phyloP scores from a whole-genome alignment of 345 rosid genomes.

The Bretschneidera sinensis region DNA sequence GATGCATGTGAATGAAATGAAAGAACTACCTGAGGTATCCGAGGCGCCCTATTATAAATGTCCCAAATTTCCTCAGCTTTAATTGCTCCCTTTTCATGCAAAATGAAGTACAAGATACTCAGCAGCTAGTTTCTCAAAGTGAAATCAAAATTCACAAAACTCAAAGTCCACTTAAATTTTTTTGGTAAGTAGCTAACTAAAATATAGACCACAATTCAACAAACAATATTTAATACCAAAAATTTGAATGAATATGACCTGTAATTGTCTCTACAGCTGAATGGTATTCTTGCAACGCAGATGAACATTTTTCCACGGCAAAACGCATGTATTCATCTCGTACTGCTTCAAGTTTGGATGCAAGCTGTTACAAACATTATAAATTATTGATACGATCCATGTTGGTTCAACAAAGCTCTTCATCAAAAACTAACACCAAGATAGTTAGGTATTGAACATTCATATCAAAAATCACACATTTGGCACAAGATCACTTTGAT shows the following conservation, averaged over 20 bases:
- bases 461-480: conserved; percentile 38
- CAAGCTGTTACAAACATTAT: conserved; percentile 51
- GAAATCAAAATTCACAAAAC: background rate
- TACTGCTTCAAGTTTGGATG: conserved; percentile 87
- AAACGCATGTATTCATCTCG: conserved; percentile 86
- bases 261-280: conserved; percentile 92
- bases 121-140: no score
- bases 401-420: conserved; percentile 4
- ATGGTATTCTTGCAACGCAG: conserved; percentile 72
- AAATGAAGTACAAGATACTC: background rate
- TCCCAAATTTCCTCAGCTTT: conserved; percentile 85
- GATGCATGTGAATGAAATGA: background rate
- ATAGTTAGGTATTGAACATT: conserved; percentile 7
- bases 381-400: conserved; percentile 6
- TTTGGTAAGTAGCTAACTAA: background rate
- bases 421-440: background rate
- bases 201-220: background rate
- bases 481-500: conserved; percentile 80
- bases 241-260: conserved; percentile 31
- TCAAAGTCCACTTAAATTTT: no score
- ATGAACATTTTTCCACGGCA: conserved; percentile 73
- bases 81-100: conserved; percentile 62
- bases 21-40: conserved; percentile 58
- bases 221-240: no score
- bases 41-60: conserved; percentile 61